These are phyloP conservation scores for Plasmodium chabaudi DNA, from an alignment of 169 alveolate genomes.

Conservation along the genomic window DNA sequence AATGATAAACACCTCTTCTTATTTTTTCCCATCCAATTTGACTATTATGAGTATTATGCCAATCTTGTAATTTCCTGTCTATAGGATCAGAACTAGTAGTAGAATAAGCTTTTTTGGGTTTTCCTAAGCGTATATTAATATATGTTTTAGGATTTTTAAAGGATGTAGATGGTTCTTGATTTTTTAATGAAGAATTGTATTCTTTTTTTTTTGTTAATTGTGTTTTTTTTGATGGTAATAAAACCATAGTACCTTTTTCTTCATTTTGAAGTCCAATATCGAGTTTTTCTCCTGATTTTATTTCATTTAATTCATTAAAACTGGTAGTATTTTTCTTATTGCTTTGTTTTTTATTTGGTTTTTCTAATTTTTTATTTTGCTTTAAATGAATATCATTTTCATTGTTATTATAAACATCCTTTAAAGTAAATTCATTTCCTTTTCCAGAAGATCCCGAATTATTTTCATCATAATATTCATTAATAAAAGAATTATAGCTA, in stretches of 20 bases:
- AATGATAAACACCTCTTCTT: constrained; percentile 69
- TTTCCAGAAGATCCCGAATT: constrained; percentile 12
- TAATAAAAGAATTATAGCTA: constrained; percentile 39
- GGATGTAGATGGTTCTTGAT: constrained; percentile 63
- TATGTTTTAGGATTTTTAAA: constrained; percentile 65
- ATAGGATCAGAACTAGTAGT: constrained; percentile 75
- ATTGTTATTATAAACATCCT: constrained; percentile 3
- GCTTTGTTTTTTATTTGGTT: background rate
- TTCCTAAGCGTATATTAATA: constrained; percentile 74
- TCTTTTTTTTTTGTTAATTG: constrained; percentile 41
- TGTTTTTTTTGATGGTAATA: constrained; percentile 26
- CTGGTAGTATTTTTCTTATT: background rate
- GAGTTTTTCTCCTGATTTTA: background rate
- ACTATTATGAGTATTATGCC: constrained; percentile 76
- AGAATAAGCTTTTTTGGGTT: constrained; percentile 52
- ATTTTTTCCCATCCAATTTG: constrained; percentile 65
- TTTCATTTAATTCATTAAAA: constrained; percentile 9
- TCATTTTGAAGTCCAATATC: background rate
- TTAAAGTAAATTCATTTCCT: constrained; percentile 20
- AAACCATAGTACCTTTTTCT: constrained; percentile 1
- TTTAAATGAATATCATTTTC: constrained; percentile 6
- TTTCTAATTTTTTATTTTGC: background rate
- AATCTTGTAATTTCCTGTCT: constrained; percentile 66
- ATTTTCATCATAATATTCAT: constrained; percentile 35
- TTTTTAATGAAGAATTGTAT: constrained; percentile 8